These are phyloP conservation scores for Syncephalastrum monosporum DNA, from an alignment of 371 early-diverging fungal species.

Conservation along the genomic window DNA sequence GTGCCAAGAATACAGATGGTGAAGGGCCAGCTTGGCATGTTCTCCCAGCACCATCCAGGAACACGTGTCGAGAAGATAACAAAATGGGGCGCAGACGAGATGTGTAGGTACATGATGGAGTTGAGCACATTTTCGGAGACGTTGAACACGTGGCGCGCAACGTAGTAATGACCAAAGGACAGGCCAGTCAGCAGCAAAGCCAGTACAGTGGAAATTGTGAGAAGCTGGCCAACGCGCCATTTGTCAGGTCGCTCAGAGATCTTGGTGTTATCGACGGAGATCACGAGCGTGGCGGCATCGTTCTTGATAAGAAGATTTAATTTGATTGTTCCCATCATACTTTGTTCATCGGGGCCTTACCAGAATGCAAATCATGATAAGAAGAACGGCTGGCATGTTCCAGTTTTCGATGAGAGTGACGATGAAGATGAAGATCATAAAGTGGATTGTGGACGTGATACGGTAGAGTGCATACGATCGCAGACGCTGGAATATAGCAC, in stretches of 20 bases:
- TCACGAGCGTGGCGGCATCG: constrained; percentile 91
- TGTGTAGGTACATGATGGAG: constrained; percentile 89
- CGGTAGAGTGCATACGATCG: constrained; percentile 91
- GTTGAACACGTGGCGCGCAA: constrained; percentile 67
- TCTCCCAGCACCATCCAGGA: constrained; percentile 82
- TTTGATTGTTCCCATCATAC: not conserved
- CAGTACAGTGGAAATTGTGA: constrained; percentile 75
- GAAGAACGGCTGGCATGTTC: constrained; percentile 77
- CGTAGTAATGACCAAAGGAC: constrained; percentile 83
- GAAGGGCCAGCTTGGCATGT: constrained; percentile 71
- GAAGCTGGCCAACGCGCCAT: constrained; percentile 89
- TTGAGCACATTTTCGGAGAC: constrained; percentile 51
- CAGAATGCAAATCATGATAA: constrained; percentile 85
- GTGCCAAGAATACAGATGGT: constrained; percentile 79
- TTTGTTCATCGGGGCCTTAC: constrained; percentile 18
- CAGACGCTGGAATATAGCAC: constrained; percentile 93
- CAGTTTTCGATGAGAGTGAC: constrained; percentile 78
- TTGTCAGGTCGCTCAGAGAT: constrained; percentile 88
- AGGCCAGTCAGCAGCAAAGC: constrained; percentile 71
- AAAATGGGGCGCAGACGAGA: constrained; percentile 90
- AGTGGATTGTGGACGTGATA: constrained; percentile 92
- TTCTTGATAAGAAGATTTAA: constrained; percentile 40
- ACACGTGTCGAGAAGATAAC: constrained; percentile 90
- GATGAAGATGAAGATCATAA: constrained; percentile 91
- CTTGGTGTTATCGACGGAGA: constrained; percentile 88